phyloP scores from a whole-genome alignment of 768 basidiomycete genomes.

The Psilocybe sp. region DNA sequence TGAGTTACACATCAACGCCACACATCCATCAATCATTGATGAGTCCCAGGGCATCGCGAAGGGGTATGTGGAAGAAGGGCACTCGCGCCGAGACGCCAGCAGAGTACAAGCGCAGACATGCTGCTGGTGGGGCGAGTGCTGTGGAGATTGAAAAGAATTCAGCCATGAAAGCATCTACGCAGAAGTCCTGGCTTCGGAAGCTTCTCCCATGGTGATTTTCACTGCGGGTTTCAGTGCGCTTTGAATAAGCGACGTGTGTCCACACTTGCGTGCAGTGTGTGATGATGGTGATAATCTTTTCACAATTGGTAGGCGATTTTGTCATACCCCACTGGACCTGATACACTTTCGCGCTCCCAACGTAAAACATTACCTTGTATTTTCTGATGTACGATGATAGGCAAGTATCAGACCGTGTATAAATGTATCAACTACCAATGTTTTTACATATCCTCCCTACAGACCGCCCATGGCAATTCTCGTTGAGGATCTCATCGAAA shows the following conservation, averaged over 20 bases:
- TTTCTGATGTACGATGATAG: too few species aligned
- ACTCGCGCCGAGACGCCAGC: slow-evolving; percentile 62
- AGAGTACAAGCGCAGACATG: slow-evolving; percentile 75
- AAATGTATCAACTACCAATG: neutral
- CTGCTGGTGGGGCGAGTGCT: slow-evolving; percentile 9
- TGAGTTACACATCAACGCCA: slow-evolving; percentile 27
- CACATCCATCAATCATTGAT: neutral
- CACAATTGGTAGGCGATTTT: too few species aligned
- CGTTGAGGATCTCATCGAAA: slow-evolving; percentile 11
- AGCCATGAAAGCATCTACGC: neutral
- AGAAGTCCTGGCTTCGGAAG: slow-evolving; percentile 8
- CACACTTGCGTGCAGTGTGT: neutral
- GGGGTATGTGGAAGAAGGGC: slow-evolving; percentile 75
- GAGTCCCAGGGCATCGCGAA: slow-evolving; percentile 46
- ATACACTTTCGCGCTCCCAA: too few species aligned
- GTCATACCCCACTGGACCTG: neutral
- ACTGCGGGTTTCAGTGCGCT: neutral
- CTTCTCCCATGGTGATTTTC: slow-evolving; percentile 10
- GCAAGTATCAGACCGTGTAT: neutral
- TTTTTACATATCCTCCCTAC: neutral
- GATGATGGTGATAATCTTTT: too few species aligned
- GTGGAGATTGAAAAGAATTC: slow-evolving; percentile 7
- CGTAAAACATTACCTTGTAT: too few species aligned
- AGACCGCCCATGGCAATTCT: slow-evolving; percentile 3
- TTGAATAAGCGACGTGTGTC: neutral